Percentiles rank a stretch among this genome's conserved stretches.
These are phyloP conservation scores for Penstemon davidsonii DNA, from an alignment of 257 asterid genomes.

Conservation along the genomic window DNA sequence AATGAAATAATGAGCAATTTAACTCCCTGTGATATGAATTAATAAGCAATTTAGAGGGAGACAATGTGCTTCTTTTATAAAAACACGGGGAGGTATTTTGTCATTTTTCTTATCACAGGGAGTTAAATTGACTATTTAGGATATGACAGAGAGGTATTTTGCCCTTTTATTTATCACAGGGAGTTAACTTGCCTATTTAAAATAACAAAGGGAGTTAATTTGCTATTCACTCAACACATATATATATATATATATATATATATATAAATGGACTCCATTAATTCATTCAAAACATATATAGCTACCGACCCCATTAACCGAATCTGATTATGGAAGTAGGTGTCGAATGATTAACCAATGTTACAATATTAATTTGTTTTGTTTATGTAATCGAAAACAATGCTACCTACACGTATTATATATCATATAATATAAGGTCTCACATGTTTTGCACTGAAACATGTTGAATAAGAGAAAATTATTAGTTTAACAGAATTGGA, in stretches of 20 bases:
- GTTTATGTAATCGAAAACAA: neutral
- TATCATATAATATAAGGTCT: neutral
- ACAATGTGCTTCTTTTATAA: no score
- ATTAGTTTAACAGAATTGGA: neutral
- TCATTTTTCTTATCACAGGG: no score
- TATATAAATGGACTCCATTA: constrained; percentile 26
- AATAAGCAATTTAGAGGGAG: no score
- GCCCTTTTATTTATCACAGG: no score
- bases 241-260: neutral
- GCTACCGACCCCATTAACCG: constrained; percentile 43
- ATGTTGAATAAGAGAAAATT: neutral
- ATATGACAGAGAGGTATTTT: no score
- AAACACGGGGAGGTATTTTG: no score
- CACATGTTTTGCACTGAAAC: neutral
- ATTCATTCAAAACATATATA: constrained; percentile 40
- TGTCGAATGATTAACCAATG: constrained; percentile 31
- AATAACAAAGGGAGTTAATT: no score
- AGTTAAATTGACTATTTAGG: no score
- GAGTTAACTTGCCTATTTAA: no score
- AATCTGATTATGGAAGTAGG: constrained; percentile 42
- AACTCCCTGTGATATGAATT: no score
- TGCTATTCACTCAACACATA: no score
- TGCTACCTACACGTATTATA: neutral
- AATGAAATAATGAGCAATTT: no score
- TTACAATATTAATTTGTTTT: neutral